A percentile compares a stretch with the other conserved stretches of the same genome.
These are phyloP conservation scores for Vanilla planifolia DNA, from an alignment of 106 monocot genomes.

Conservation along the genomic window DNA sequence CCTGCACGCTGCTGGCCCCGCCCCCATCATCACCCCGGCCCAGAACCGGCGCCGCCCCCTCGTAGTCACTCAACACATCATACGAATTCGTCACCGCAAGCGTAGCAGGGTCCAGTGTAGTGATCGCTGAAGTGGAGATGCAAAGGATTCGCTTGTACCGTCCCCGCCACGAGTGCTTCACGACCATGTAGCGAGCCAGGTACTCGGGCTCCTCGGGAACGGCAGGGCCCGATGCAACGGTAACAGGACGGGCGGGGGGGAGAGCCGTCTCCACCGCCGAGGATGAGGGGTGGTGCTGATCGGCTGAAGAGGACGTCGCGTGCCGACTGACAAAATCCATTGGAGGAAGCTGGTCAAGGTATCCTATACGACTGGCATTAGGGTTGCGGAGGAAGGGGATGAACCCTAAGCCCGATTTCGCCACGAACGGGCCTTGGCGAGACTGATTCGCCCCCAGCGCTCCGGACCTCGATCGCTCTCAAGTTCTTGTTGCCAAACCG, in stretches of 20 bases:
- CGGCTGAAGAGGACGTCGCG: constrained; percentile 13
- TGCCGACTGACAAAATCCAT: constrained; percentile 97
- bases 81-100: constrained; percentile 84
- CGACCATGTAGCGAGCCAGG: constrained; percentile 73
- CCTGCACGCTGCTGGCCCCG: constrained; percentile 22
- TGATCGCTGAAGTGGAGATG: constrained; percentile 46
- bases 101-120: constrained; percentile 76
- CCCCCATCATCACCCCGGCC: constrained; percentile 47
- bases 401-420: constrained; percentile 33
- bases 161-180: constrained; percentile 97
- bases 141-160: constrained; percentile 90
- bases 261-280: constrained; percentile 8
- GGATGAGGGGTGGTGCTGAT: constrained; percentile 10
- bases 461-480: constrained; percentile 22
- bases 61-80: constrained; percentile 49
- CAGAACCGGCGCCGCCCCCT: constrained; percentile 65
- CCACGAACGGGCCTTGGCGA: constrained; percentile 45
- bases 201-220: constrained; percentile 87
- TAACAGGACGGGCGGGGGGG: constrained; percentile 15
- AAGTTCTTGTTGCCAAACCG: neutral
- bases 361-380: constrained; percentile 38
- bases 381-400: constrained; percentile 36
- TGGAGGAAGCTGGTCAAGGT: constrained; percentile 50
- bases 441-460: constrained; percentile 97
- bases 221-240: constrained; percentile 16